Conservation (phyloP, 441 rosid genomes). For the Populus trichocarpa region DNA sequence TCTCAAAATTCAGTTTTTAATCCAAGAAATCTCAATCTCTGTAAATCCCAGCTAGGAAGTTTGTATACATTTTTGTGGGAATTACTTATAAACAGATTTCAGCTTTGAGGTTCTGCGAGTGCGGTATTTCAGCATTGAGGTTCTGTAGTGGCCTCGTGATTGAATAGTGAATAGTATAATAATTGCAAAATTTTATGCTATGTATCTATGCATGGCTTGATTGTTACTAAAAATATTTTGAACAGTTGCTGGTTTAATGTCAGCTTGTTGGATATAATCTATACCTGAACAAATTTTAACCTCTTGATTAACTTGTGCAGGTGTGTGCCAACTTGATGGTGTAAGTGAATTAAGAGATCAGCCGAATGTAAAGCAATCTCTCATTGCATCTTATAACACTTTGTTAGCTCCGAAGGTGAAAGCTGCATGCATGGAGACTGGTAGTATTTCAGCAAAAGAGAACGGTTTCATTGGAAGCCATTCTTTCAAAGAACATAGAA, state of each 20-base stretch:
- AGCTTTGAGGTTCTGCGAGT: background rate
- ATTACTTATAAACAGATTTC: background rate
- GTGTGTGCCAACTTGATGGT: slow-evolving; percentile 55
- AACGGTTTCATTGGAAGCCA: slow-evolving; percentile 15
- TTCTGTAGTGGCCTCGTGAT: no score
- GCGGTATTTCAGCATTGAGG: background rate
- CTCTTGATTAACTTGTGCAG: slow-evolving; percentile 27
- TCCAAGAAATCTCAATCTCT: background rate
- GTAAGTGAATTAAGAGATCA: slow-evolving; percentile 47
- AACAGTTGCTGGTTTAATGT: background rate
- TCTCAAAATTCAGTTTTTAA: no score
- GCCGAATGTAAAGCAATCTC: slow-evolving; percentile 58
- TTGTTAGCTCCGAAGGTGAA: slow-evolving; percentile 59
- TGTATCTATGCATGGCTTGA: no score
- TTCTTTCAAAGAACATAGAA: slow-evolving; percentile 21
- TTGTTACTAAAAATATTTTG: no score
- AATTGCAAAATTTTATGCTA: background rate
- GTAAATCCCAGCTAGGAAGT: background rate
- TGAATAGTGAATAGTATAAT: background rate
- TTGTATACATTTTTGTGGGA: background rate
- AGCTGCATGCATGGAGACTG: slow-evolving; percentile 39
- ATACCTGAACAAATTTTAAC: background rate
- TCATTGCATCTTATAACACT: slow-evolving; percentile 48
- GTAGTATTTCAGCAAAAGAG: slow-evolving; percentile 11
- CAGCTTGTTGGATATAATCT: background rate